Base-by-base conservation (phyloP, 1,139 yeast genomes). In the Nakaseomyces glabratus region DNA sequence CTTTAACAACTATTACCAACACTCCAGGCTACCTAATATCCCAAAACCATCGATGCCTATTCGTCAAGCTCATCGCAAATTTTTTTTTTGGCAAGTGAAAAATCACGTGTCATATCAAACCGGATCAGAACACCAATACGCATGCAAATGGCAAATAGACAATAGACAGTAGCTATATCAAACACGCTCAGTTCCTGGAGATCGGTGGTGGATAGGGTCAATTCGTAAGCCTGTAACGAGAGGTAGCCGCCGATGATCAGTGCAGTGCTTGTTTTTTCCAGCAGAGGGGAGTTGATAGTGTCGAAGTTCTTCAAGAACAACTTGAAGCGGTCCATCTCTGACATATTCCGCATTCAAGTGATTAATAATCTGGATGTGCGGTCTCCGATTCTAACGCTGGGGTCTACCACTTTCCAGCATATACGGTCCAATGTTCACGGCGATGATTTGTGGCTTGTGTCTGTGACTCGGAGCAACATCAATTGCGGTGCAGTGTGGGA, bases 391-490 rank as follows among this genome's bases (percentile, higher is more conserved):
- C 62, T 88, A 36, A 90, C 97, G 0, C 61, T 90, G 28, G 98
- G 98, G 2, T 82, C 95, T 1, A 90, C 97, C 0, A 81, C 95
- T 0, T 90, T 88, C 55, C 68, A 86, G 31, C 88, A 86, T 52
- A 78, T 84, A 33, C 72, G 74, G 45, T 72, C 77, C 37, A 79
- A 37, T 16, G n/a, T n/a, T n/a, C 45, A 44, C 13, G 38, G 42
- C 10, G 43, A 77, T 11, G 66, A 69, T 38, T 50, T 90, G 14
- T 90, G 93, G 80, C 54, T 85, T 10, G 93, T 88, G 12, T 94
- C 88, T 0, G 90, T 88, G 13, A 73, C 94, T 1, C 69, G 97
- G 42, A 78, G 88, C 32, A 90, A 90, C 55, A 85, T 80, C 28
- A 95, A 90, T 54, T 86, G 93, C 34, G 75, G 88, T 1, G 61